Evolutionary conservation across 495 filamentous ascomycete genomes (phyloP).

Genomic region (Letharia columbiana): DNA sequence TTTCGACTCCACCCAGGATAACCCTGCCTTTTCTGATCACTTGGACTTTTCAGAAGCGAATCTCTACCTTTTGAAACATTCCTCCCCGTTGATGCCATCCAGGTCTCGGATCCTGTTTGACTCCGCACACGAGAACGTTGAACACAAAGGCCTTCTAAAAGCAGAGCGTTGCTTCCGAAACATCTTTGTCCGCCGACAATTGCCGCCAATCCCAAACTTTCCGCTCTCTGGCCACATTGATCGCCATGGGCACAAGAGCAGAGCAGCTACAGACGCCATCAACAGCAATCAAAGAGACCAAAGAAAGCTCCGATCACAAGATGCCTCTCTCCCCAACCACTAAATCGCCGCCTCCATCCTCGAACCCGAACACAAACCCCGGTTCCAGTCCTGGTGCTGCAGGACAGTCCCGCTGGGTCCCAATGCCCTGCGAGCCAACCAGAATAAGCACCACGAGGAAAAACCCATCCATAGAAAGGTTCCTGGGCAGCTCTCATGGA

Average conservation of each 20-base stretch:
- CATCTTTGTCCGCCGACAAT: not conserved
- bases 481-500: not conserved
- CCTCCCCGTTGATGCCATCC: not conserved
- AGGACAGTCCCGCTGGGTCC: no score
- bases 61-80: not conserved
- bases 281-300: not conserved
- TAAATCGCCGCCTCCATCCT: not conserved
- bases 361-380: no score
- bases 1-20: no score
- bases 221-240: not conserved
- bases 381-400: not conserved
- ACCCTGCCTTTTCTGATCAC: no score
- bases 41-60: no score
- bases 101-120: not conserved
- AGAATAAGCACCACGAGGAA: not conserved
- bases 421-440: not conserved
- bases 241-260: not conserved
- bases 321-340: not conserved
- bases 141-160: not conserved
- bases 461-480: not conserved
- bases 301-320: not conserved
- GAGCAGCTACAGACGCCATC: not conserved
- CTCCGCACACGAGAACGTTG: not conserved
- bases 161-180: not conserved
- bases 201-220: not conserved